Evolutionary conservation across 1,284 basidiomycete genomes (phyloP), one percentile per base, ranked within the genome.

Genomic region (Cutaneotrichosporon mucoides): DNA sequence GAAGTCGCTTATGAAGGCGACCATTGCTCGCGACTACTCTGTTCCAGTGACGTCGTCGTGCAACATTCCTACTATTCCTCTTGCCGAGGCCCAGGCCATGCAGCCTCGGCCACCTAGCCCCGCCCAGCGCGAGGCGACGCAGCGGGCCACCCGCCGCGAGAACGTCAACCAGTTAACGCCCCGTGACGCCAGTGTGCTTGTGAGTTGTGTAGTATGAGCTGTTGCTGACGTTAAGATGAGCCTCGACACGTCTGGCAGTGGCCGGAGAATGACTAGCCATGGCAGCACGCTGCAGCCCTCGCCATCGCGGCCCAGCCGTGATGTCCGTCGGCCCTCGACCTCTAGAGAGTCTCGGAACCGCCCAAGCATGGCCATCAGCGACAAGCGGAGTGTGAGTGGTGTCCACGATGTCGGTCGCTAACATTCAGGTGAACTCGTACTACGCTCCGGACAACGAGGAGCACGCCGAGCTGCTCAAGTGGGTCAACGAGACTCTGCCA

Each of bases 1-100:
- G 95, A 99, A 99, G 81, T 91, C 92, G 9, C 85, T 99, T 68
- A 97, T 98, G 91, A 99, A 99, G 79, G 90, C 93, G 2, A 98
- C 95, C 5, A 99, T 99, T 70, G 88, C 86, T 13, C 82, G 96
- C 57, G 92, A 96, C 76, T 95, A 93, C 73, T 83, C 86, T 10
- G 92, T 87, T 69, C 90, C 94, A 33, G 94, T 99, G 56, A 88
- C 97, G 33, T 97, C 94, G 6, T 96, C 92, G 2, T 94, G 92
- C 80, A 97, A 97, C 74, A 93, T 98, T 60, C 90, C 93, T 3
- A 99, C 94, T 2, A 98, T 99, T 62, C 91, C 93, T 2, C 84
- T 99, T 43, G 85, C 88, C 44, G 90, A 97, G 49, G 95, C 95
- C 1, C 94, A 98, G 79, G 86, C 93, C 7, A 91, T 98, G 89